Base-by-base conservation (phyloP, 1,139 yeast genomes). In the Geotrichum klebahnii region DNA sequence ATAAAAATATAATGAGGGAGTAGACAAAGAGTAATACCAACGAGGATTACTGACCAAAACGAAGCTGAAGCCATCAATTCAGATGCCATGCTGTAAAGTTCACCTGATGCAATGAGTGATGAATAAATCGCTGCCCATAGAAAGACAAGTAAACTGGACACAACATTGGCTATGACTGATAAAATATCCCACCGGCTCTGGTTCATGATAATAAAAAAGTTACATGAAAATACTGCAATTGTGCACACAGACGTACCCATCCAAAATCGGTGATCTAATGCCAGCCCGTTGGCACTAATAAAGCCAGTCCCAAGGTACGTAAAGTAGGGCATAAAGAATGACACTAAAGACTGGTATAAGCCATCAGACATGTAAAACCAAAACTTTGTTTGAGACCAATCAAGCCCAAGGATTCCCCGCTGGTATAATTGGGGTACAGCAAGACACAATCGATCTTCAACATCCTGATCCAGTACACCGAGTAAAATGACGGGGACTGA, bases 41-140 rank as follows among this genome's bases (percentile, higher is more conserved):
- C 73, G 55, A 85, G 75, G 36, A 82, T 68, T 57, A 87, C 81
- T 0, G 89, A 88, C 98, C 98, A 92, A 67, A 80, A 89, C 1
- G 80, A 63, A 1, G 81, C 74, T 19, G 82, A 67, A 1, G 92
- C 92, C 66, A 84, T 88, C 54, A 85, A 73, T 61, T 82, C 82
- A 2, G 78, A 73, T 8, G 88, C 97, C 22, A 89, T 81, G 63
- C 82, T 79, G 71, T 84, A 92, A 59, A 87, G 86, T 61, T 84
- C 95, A 8, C 72, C 76, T 45, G 94, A 77, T 44, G 74, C 69
- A 6, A 75, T 56, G 9, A 79, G 69, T 23, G 83, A 73, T 1
- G 96, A 80, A 90, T 96, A 92, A 49, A 90, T 75, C 50, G 97
- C 97, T 0, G 96, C 86, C 97, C 97, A 90, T 44, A 79, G 81